These are phyloP conservation scores for Triticum aestivum DNA, from an alignment of 176 grass and related monocot genomes.

Conservation along the genomic window IWGSC_CS_RefSeq_v2.1 NC_057813.1:645378057-645378556, in stretches of 20 bases:
- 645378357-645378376: not conserved
- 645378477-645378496: not conserved
- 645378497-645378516: not conserved
- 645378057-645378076: not conserved
- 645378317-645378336: not conserved
- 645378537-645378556: not conserved
- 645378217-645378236: not conserved
- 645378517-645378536: not conserved
- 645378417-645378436: no score
- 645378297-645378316: not conserved
- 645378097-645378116: slow-evolving; percentile 44
- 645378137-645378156: not conserved
- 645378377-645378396: not conserved
- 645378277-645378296: not conserved
- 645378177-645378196: slow-evolving; percentile 22
- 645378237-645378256: not conserved
- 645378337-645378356: not conserved
- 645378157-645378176: not conserved
- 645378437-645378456: no score
- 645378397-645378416: not conserved
- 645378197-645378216: slow-evolving; percentile 11
- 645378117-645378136: slow-evolving; percentile 1
- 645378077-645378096: slow-evolving; percentile 11
- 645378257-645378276: not conserved
- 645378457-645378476: not conserved